Base-by-base conservation (phyloP, 106 monocot species). In the Platanthera guangdongensis region DNA sequence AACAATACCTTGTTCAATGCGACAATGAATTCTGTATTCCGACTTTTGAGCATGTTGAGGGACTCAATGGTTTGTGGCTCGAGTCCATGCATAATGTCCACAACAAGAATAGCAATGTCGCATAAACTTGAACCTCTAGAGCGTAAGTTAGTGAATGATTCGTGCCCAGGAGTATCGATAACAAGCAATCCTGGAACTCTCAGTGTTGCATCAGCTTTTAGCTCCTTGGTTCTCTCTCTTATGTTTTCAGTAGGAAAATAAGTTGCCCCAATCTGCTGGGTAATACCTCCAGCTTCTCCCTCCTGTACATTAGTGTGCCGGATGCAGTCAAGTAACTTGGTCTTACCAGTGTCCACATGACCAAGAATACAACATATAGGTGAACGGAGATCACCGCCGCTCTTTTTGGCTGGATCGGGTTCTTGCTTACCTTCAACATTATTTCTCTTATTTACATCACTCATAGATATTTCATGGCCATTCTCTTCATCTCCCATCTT, bases 331-430 rank as follows among this genome's bases (percentile, higher is more conserved):
- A 97, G 83, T 76, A 97, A 80, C 78, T 97, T 97, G 28, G 97
- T 97, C 84, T 97, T 97, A 25, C 97, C 97, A 52, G 97, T 94
- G 82, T 97, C 97, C 12, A 94, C 94, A 84, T 97, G 97, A 50
- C 97, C 97, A 78, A 97, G 93, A 83, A 97, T 94, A 87, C 97
- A 97, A 78, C 97, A 97, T 49, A 97, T 94, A 19, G 97, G 97
- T 67, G 97, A 97, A 22, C 97, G 82, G 1, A 97, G 88, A 47
- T 91, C 86, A 75, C 47, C 65, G 9, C 72, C 81, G 71, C 64
- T 79, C 76, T 86, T 82, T 72, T 85, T 71, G 9, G 75, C 59
- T 47, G 72, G 69, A 78, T 62, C 82, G 12, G 47, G 3, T 22
- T 84, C 81, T 53, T 82, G 75, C 80, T 88, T 90, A 9, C 18